Evolutionary conservation across 805 yeast species (phyloP).

Genomic region (Wickerhamomyces strasburgensis): DNA sequence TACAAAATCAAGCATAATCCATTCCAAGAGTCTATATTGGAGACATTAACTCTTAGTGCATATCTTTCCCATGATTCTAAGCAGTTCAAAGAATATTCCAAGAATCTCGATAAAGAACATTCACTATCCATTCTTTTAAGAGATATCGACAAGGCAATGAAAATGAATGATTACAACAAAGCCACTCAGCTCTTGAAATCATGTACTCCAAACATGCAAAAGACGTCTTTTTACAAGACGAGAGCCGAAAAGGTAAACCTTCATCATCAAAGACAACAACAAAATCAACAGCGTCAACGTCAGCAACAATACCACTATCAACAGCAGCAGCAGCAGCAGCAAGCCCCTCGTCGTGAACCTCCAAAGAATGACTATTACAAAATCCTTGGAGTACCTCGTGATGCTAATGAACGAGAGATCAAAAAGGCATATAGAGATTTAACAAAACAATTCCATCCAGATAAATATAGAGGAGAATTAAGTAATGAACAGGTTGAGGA

Average conservation of each 20-base stretch:
- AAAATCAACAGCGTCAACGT: slow-evolving; percentile 44
- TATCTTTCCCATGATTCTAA: slow-evolving; percentile 27
- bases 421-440: slow-evolving; percentile 76
- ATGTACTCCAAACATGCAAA: slow-evolving; percentile 35
- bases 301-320: slow-evolving; percentile 36
- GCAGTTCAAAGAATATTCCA: slow-evolving; percentile 26
- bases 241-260: slow-evolving; percentile 27
- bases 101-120: slow-evolving; percentile 4
- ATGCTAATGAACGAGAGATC: slow-evolving; percentile 68
- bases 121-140: slow-evolving; percentile 29
- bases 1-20: slow-evolving; percentile 17
- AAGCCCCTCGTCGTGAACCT: slow-evolving; percentile 24
- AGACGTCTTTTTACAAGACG: slow-evolving; percentile 25
- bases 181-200: slow-evolving; percentile 37
- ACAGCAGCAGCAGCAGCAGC: slow-evolving; percentile 33
- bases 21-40: slow-evolving; percentile 29
- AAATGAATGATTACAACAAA: slow-evolving; percentile 25
- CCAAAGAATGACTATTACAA: slow-evolving; percentile 72
- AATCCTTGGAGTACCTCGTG: slow-evolving; percentile 58
- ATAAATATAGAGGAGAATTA: slow-evolving; percentile 71
- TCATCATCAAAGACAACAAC: slow-evolving; percentile 32
- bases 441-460: slow-evolving; percentile 86
- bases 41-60: slow-evolving; percentile 37
- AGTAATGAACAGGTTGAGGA: slow-evolving; percentile 65
- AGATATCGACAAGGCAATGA: slow-evolving; percentile 31